A percentile compares a stretch with the other conserved stretches of the same genome.
Evolutionary conservation across 2,329 filamentous ascomycete genomes (phyloP).

Genomic region (Claviceps quebecensis): DNA sequence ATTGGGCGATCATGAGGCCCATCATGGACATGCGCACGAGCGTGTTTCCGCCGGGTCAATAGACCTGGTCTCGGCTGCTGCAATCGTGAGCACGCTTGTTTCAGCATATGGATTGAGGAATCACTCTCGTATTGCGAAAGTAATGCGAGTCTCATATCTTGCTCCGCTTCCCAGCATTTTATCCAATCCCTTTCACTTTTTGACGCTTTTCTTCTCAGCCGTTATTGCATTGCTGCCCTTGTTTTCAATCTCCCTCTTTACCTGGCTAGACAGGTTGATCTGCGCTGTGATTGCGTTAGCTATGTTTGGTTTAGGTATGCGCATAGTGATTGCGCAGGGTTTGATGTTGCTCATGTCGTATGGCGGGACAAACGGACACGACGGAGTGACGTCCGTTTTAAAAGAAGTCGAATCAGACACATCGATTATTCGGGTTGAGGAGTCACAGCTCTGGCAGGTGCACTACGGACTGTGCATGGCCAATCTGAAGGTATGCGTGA

Average conservation of each 20-base stretch:
- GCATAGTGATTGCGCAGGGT: constrained; percentile 73
- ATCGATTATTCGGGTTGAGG: constrained; percentile 62
- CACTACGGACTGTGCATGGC: constrained; percentile 96
- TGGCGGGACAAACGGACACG: constrained; percentile 22
- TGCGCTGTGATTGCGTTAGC: constrained; percentile 68
- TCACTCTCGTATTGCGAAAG: constrained; percentile 80
- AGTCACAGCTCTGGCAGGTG: constrained; percentile 96
- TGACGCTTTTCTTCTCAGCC: constrained; percentile 76
- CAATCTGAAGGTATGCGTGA: constrained; percentile 68
- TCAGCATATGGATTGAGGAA: constrained; percentile 82
- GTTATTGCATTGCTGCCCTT: constrained; percentile 71
- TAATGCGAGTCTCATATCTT: constrained; percentile 76
- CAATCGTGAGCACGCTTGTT: constrained; percentile 68
- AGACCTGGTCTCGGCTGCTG: constrained; percentile 67
- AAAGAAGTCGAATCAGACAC: constrained; percentile 74
- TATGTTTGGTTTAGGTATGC: constrained; percentile 79
- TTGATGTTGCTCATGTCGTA: constrained; percentile 96
- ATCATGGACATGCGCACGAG: constrained; percentile 54
- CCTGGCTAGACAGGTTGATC: constrained; percentile 70
- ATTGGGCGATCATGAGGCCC: constrained; percentile 46
- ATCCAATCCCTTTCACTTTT: constrained; percentile 87
- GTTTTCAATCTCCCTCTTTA: constrained; percentile 65
- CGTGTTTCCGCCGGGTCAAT: constrained; percentile 60
- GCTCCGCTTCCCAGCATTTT: constrained; percentile 72
- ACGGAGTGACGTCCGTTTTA: constrained; percentile 57